These are phyloP conservation scores for Fusarium sp. DNA, from an alignment of 2,329 filamentous ascomycete species.

Conservation along the genomic window DNA sequence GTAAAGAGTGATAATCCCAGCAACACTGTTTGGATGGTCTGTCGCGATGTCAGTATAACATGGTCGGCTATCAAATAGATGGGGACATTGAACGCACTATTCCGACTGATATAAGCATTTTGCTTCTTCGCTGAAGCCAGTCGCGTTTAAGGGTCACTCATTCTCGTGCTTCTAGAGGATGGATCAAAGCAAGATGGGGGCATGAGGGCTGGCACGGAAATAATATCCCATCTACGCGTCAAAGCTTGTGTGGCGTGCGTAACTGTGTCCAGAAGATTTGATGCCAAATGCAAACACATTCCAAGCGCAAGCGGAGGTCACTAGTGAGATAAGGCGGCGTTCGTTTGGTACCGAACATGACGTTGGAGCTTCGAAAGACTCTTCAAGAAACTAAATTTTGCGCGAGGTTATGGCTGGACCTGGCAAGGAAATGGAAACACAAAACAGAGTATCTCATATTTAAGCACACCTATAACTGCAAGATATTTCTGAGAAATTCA, in stretches of 20 bases:
- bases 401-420: neutral
- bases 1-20: neutral
- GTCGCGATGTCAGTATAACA: neutral
- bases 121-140: neutral
- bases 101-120: neutral
- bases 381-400: neutral
- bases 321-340: neutral
- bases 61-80: neutral
- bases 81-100: neutral
- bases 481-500: neutral
- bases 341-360: neutral
- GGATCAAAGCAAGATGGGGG: neutral
- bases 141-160: neutral
- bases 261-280: neutral
- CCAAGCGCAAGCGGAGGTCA: neutral
- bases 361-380: rapidly evolving
- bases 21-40: neutral
- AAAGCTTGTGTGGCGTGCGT: neutral
- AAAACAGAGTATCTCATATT: rapidly evolving
- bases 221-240: neutral
- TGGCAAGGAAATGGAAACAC: rapidly evolving
- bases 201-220: neutral
- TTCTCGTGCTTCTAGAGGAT: neutral
- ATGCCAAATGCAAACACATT: neutral
- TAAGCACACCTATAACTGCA: neutral